Base-by-base conservation (phyloP, 805 yeast species). In the Ogataea degrootiae region DNA sequence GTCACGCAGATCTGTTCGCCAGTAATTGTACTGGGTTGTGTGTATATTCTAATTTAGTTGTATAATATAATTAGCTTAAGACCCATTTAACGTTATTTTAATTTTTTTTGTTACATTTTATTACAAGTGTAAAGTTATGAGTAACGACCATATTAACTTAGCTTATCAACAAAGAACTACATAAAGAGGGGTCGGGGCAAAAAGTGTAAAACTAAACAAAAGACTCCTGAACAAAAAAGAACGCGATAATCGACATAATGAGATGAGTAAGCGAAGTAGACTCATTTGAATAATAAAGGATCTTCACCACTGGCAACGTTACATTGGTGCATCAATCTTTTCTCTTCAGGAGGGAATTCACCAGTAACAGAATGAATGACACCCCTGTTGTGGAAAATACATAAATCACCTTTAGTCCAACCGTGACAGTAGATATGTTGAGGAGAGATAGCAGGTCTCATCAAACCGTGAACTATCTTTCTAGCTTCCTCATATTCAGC, bases 361-460 rank as follows among this genome's bases (percentile, higher is more conserved):
- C 96, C 96, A 15, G 96, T 88, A 33, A 89, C 96, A 1, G 92
- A 81, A 63, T 89, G 96, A 85, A 92, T 86, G 11, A 89, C 91
- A 39, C 96, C 96, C 63, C 92, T 76, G 73, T 89, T 89, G 69
- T 75, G 88, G 73, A 89, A 89, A 47, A 89, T 82, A 34, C 87
- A 94, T 60, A 89, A 75, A 59, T 89, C 96, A 47, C 96, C 96
- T 54, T 81, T 75, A 17, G 70, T 69, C 96, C 96, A 89, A 42
- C 80, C 79, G 65, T 89, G 96, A 4, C 90, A 85, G 66, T 86
- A 87, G 11, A 89, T 82, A 41, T 82, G 63, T 47, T 80, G 63
- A 17, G 96, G 92, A 3, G 83, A 66, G 53, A 89, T 87, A 14
- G 91, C 88, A 4, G 96, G 96, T 65, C 95, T 77, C 96, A 88